Conservation (phyloP, 1,139 yeast species). For the Diutina mesorugosa region DNA sequence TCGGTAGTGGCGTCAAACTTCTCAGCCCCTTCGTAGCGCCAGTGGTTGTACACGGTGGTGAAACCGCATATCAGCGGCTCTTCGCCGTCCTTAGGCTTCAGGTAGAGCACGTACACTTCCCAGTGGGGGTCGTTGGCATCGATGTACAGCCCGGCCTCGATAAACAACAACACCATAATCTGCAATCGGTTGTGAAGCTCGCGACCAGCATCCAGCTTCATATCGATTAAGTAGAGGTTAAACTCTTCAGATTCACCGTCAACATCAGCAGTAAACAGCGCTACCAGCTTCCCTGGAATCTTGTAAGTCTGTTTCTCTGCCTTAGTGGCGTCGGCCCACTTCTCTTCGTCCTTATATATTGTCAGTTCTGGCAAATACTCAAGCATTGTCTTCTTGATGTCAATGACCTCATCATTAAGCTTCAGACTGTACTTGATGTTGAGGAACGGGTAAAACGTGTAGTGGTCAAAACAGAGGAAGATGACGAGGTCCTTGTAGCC, state of each 20-base stretch:
- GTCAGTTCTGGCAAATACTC: slow-evolving; percentile 51
- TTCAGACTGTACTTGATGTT: slow-evolving; percentile 44
- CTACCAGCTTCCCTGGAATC: slow-evolving; percentile 37
- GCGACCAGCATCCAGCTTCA: slow-evolving; percentile 25
- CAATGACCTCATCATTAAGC: slow-evolving; percentile 32
- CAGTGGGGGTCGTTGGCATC: slow-evolving; percentile 66
- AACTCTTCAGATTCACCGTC: slow-evolving; percentile 8
- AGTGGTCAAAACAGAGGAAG: slow-evolving; percentile 33
- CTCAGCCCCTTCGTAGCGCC: slow-evolving; percentile 52
- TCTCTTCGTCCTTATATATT: slow-evolving; percentile 45
- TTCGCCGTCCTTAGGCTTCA: slow-evolving; percentile 19
- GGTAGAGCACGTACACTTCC: slow-evolving; percentile 45
- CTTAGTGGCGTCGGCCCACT: slow-evolving; percentile 49
- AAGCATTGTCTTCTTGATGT: slow-evolving; percentile 37
- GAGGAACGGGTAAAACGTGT: slow-evolving; percentile 32
- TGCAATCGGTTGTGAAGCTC: slow-evolving; percentile 63
- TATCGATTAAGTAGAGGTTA: slow-evolving; percentile 24
- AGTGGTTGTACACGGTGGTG: slow-evolving; percentile 73
- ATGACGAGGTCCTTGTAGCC: slow-evolving; percentile 65
- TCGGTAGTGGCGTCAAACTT: slow-evolving; percentile 38
- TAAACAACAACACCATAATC: slow-evolving; percentile 67
- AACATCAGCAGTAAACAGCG: slow-evolving; percentile 19
- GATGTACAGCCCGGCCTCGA: slow-evolving; percentile 89
- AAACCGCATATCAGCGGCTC: slow-evolving; percentile 54
- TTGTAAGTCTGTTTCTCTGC: slow-evolving; percentile 30